Evolutionary conservation across 129 eudicot species (phyloP), one percentile per base, ranked within the genome.

Genomic region (Escallonia herrerae): DNA sequence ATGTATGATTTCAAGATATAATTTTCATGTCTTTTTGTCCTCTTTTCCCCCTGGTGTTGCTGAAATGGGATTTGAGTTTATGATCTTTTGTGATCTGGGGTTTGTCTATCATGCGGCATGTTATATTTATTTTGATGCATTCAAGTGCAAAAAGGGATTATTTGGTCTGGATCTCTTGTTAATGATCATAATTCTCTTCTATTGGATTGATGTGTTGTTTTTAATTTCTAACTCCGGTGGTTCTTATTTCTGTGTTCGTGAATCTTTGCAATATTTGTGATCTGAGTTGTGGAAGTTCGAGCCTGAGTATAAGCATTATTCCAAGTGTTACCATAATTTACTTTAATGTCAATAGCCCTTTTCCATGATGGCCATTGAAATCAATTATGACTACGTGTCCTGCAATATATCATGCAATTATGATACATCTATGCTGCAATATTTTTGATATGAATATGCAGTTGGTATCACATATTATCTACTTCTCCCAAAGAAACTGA

Each of bases 81-180:
- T 37, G 9, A 3, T 44, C 63, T 54, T 56, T 50, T 44, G 6
- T 76, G 77, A 69, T 79, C 72, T 75, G 84, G 78, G 81, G 6
- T 81, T 73, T 83, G 70, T 53, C n/a, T n/a, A n/a, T n/a, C n/a
- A n/a, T n/a, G n/a, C n/a, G n/a, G 39, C 14, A 59, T 52, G 64
- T 67, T 72, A 73, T 15, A 62, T 13, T 58, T 64, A 22, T 59
- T 47, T 62, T 47, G 69, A 72, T 73, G 63, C 62, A 70, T 77
- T 57, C 45, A 48, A 66, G 41, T 70, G 56, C 33, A 56, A 39
- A 63, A 66, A 43, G 33, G 67, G 77, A 40, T 48, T 15, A 42
- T 62, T 54, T 68, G 57, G 55, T 5, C 64, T 52, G 70, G 83
- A 64, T 76, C 68, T 67, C 15, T 68, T 57, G 45, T 60, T 47